A percentile compares a stretch with the other conserved stretches of the same genome.
Conservation (phyloP, 2,329 filamentous ascomycete species). For the Aspergillus caelatus region DNA sequence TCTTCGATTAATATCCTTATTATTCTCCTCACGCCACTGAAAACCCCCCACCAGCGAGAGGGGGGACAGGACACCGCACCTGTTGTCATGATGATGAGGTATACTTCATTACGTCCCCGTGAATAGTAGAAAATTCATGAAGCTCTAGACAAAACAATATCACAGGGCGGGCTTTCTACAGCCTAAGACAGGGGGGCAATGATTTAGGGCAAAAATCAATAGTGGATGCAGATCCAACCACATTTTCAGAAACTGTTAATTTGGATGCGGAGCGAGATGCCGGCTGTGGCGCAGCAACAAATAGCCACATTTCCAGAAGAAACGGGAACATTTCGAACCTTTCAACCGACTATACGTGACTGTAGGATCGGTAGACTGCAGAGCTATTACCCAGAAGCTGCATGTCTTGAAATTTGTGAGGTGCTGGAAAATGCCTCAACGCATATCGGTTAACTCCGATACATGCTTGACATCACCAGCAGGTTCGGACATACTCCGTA, state of each 20-base stretch:
- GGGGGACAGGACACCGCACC: neutral
- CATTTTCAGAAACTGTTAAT: neutral
- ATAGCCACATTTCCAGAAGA: neutral
- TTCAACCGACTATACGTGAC: neutral
- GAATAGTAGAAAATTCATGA: neutral
- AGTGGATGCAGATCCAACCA: neutral
- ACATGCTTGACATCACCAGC: neutral
- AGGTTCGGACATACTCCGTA: no score
- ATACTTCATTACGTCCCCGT: neutral
- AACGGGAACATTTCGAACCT: no score
- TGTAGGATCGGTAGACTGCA: neutral
- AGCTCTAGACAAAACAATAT: neutral
- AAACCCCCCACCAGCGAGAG: neutral
- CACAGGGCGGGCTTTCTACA: neutral
- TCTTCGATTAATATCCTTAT: neutral
- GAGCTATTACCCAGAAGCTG: neutral
- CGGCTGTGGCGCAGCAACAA: neutral
- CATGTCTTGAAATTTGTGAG: neutral
- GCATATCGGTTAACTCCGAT: neutral
- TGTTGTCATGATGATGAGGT: neutral
- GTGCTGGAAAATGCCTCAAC: neutral
- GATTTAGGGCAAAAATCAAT: neutral
- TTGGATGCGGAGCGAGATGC: neutral
- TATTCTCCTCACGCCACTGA: neutral
- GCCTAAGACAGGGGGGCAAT: neutral